phyloP scores from a whole-genome alignment of 495 filamentous ascomycete genomes.

The Penicillium subrubescens region DNA sequence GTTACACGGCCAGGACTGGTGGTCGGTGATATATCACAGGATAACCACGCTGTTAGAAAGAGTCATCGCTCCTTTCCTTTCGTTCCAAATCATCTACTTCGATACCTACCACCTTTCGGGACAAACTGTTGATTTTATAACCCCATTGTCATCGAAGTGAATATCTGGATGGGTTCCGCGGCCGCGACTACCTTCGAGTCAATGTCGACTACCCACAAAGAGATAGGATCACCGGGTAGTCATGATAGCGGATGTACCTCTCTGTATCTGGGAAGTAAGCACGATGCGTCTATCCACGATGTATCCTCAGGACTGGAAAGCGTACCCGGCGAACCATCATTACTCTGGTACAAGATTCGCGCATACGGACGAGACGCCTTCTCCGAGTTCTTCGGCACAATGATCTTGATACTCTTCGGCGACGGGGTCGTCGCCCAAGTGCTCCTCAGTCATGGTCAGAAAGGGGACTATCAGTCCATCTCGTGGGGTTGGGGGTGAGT shows the following conservation, averaged over 20 bases:
- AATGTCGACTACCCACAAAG: conserved; percentile 24
- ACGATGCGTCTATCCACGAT: conserved; percentile 21
- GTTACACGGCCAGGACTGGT: conserved; percentile 24
- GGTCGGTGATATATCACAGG: conserved; percentile 23
- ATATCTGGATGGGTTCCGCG: conserved; percentile 13
- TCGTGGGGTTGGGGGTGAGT: conserved; percentile 65
- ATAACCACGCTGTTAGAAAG: neutral
- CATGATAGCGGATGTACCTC: conserved; percentile 24
- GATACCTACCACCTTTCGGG: neutral
- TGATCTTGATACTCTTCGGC: conserved; percentile 66
- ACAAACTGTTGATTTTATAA: neutral
- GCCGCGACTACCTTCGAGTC: conserved; percentile 9
- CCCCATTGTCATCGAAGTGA: neutral
- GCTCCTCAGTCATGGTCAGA: conserved; percentile 50
- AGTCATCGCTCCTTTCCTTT: neutral
- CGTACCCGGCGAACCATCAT: conserved; percentile 16
- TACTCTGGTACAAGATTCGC: conserved; percentile 52
- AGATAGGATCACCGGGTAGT: conserved; percentile 10
- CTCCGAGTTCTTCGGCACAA: conserved; percentile 65
- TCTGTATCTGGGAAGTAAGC: conserved; percentile 18
- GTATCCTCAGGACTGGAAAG: conserved; percentile 9
- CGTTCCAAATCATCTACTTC: neutral
- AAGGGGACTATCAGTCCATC: conserved; percentile 61
- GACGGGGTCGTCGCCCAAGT: conserved; percentile 65
- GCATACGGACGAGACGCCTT: conserved; percentile 54